Evolutionary conservation across 768 basidiomycete species (phyloP), one percentile per base, ranked within the genome.

Genomic region (Phanerodontia chrysosporium): DNA sequence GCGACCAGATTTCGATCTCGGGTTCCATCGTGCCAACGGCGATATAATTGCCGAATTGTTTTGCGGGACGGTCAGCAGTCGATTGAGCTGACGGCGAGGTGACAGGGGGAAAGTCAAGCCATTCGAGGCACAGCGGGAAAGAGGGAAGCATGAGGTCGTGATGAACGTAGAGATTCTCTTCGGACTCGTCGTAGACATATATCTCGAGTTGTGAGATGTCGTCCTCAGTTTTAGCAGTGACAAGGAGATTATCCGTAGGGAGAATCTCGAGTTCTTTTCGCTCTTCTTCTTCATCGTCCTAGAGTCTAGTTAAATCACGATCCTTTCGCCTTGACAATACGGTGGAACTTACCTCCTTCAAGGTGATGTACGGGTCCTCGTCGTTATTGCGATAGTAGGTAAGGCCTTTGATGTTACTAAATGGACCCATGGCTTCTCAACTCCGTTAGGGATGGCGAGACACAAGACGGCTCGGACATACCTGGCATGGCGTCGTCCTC

Each of bases 61-160:
- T 69, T 16, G 68, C 64, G 62, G 56, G 68, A 16, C 55, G 67
- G 57, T 58, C 71, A 62, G 45, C 71, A 70, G 16, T 72, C 66
- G 22, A 69, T 55, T 55, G 72, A 59, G 65, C 72, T 62, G 59
- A 75, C 9, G 86, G 75, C 60, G 86, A 65, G 44, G 68, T 65
- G 21, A 67, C 74, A 24, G 93, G 91, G n/a, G 88, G 83, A 73
- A 94, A 98, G 71, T 98, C 92, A 59, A 98, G 87, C 97, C 97
- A 99, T 79, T 99, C 97, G 58, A 99, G 90, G 67, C 96, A 98
- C 59, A 99, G 87, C 9, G 97, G 97, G 73, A 98, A 95, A 64
- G 92, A 93, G 63, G 96, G 95, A 29, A 99, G 83, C 87, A 99
- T 92, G 71, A 98, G 81, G 72, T 99, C 97, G 73, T 99, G 97